Evolutionary conservation across 2,329 filamentous ascomycete species (phyloP).

Genomic region (Rhynchosporium secalis): DNA sequence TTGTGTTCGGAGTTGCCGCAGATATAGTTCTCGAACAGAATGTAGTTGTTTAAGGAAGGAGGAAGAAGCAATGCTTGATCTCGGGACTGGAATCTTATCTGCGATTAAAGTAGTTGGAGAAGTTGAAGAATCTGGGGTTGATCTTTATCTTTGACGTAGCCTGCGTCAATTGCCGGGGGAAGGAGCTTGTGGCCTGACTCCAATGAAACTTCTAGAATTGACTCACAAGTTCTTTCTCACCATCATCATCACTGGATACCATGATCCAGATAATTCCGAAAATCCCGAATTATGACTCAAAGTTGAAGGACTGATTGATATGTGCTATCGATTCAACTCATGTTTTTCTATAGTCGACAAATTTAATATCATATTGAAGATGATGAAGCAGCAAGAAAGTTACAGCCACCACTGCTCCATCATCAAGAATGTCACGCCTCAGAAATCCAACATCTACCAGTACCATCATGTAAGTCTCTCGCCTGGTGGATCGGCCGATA

Average conservation of each 20-base stretch:
- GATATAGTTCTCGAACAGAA: neutral
- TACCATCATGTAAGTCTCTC: too few species aligned
- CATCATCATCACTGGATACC: neutral
- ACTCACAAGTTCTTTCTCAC: neutral
- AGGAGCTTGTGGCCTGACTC: constrained; percentile 10
- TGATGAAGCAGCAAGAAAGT: too few species aligned
- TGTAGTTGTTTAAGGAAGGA: too few species aligned
- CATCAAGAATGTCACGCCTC: too few species aligned
- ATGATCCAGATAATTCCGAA: neutral
- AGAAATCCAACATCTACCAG: too few species aligned
- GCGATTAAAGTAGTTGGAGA: neutral
- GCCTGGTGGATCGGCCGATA: too few species aligned
- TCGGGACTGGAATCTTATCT: neutral
- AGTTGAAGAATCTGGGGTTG: neutral
- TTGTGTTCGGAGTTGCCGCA: constrained; percentile 31
- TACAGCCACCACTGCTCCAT: too few species aligned
- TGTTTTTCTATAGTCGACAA: too few species aligned
- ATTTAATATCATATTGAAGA: too few species aligned
- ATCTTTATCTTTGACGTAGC: constrained; percentile 2
- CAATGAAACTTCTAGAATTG: constrained; percentile 9
- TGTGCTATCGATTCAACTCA: too few species aligned
- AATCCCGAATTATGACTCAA: neutral
- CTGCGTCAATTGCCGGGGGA: neutral
- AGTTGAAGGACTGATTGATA: neutral
- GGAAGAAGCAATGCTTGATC: too few species aligned